Evolutionary conservation across 2,329 filamentous ascomycete genomes (phyloP), one percentile per base, ranked within the genome.

Genomic region (Hymenoscyphus infarciens): DNA sequence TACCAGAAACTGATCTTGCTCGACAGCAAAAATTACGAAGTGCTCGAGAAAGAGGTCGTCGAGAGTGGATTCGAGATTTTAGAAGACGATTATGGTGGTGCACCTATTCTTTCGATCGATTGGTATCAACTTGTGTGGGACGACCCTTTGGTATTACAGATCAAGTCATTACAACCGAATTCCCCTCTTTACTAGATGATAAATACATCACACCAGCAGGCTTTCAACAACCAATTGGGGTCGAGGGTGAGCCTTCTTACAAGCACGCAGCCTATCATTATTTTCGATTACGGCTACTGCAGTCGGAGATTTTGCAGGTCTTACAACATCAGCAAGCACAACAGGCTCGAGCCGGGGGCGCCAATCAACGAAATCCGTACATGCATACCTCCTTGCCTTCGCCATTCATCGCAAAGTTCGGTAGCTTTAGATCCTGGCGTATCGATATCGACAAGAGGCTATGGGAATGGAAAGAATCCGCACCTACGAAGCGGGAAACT

Each of bases 121-220:
- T 98, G 5, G 94, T 98, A 58, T 95, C 92, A 72, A 93, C 92
- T 25, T 97, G 93, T 70, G 94, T 98, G 29, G 94, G 94, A 42
- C 83, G 94, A 61, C 95, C 94, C 6, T 96, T 97, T 72, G 93
- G 94, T 33, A 92, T 98, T 66, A 93, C 90, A n/a, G 95, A 98
- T 77, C 91, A 96, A 74, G 91, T 96, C 66, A 91, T 98, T 71
- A 98, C 94, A 15, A 97, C 94, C 0, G 92, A 97, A 72, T 96
- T 97, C 68, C 94, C 94, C 1, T 97, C 92, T 3, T 77, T 93
- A 60, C 80, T 97, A 45, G 93, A 97, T 71, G 94, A 98, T 76
- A 84, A 87, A 64, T 93, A 89, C 73, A 97, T 98, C 71, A 96
- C 92, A 0, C 86, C 87, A 8, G 81, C 82, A 19, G 93, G 94